phyloP scores from a whole-genome alignment of 2,329 filamentous ascomycete genomes.

The Pseudocercospora eumusae region DNA sequence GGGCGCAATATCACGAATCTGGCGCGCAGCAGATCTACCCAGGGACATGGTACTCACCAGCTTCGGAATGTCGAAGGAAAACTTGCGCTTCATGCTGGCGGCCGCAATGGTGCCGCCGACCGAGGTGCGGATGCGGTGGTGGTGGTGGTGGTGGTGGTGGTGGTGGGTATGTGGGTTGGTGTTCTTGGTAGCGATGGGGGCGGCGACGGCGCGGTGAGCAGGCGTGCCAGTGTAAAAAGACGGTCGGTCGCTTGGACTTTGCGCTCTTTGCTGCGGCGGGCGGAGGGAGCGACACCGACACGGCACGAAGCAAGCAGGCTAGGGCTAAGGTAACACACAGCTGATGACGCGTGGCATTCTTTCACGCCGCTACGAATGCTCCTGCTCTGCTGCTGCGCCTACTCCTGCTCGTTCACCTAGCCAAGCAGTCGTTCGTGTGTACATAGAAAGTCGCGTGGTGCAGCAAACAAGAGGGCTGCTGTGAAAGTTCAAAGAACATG shows the following conservation, averaged over 20 bases:
- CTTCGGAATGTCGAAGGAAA: constrained; percentile 46
- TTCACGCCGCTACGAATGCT: not conserved
- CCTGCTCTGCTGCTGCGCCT: too few relatives aligned
- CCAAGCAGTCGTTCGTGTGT: not conserved
- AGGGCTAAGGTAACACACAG: too few relatives aligned
- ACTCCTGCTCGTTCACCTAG: not conserved
- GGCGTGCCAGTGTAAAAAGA: not conserved
- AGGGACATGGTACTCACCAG: constrained; percentile 39
- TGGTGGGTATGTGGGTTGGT: not conserved
- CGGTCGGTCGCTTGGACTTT: not conserved
- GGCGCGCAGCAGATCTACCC: constrained; percentile 10
- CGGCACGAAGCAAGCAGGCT: not conserved
- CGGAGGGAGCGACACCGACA: not conserved
- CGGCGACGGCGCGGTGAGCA: not conserved
- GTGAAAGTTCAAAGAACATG: not conserved
- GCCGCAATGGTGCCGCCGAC: constrained; percentile 5
- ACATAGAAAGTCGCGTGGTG: not conserved
- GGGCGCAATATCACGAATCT: constrained; percentile 2
- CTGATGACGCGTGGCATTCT: not conserved
- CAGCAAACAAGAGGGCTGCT: not conserved
- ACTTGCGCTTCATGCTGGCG: constrained; percentile 46
- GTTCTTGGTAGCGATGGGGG: constrained; percentile 1
- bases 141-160: too few relatives aligned
- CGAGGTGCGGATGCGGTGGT: not conserved
- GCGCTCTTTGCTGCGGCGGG: not conserved